Conservation (phyloP, 768 basidiomycete genomes). For the Xanthoconium stramineum region DNA sequence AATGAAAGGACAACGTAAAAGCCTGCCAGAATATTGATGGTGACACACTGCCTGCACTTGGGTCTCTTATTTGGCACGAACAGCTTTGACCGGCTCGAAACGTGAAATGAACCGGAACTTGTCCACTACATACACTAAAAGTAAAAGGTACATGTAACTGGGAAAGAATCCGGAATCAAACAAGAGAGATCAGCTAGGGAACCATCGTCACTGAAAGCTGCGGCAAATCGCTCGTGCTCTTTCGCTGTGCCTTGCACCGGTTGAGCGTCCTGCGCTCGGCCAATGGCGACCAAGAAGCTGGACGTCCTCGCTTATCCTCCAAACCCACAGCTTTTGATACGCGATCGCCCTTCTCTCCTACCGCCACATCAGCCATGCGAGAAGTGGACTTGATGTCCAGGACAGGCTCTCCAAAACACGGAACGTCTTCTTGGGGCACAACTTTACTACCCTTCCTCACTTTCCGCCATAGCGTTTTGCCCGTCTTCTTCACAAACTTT, state of each 20-base stretch:
- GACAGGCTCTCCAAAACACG: conserved; percentile 4
- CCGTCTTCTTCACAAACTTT: conserved; percentile 47
- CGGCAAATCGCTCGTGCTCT: conserved; percentile 23
- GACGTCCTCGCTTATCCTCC: conserved; percentile 13
- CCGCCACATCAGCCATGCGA: conserved; percentile 15
- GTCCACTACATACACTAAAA: no score
- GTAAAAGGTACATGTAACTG: no score
- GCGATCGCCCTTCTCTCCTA: background rate
- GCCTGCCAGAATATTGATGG: background rate
- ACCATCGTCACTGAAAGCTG: conserved; percentile 66
- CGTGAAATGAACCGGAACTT: no score
- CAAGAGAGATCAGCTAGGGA: conserved; percentile 50
- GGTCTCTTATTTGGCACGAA: no score
- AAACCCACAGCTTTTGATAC: background rate
- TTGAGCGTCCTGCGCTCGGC: conserved; percentile 21
- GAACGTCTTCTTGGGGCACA: conserved; percentile 10
- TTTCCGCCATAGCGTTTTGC: conserved; percentile 41
- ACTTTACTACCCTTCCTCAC: conserved; percentile 38
- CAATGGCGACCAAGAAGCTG: conserved; percentile 27
- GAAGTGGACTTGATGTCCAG: conserved; percentile 25
- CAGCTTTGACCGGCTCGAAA: no score
- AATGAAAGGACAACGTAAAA: background rate
- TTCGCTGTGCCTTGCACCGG: conserved; percentile 13
- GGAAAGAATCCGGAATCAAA: no score
- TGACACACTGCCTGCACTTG: background rate